These are phyloP conservation scores for Venturia aucupariae DNA, from an alignment of 2,329 filamentous ascomycete species.

Conservation along the genomic window DNA sequence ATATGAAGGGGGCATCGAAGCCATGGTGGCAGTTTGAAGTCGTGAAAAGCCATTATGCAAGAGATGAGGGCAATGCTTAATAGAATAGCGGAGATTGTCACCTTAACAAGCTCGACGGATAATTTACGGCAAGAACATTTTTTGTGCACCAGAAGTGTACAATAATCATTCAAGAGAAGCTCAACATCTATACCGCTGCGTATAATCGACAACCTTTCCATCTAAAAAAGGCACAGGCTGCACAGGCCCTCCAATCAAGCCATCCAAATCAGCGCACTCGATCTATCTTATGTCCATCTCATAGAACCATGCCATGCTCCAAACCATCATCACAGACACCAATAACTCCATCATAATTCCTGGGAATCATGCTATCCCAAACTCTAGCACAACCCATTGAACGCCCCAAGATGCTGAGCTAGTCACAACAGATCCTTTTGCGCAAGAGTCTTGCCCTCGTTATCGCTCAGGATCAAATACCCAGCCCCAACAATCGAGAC, in stretches of 20 bases:
- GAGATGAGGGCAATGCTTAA: background rate
- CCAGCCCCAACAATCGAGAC: slow-evolving; percentile 8
- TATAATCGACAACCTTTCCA: background rate
- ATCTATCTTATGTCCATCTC: background rate
- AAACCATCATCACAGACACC: background rate
- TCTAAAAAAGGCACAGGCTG: background rate
- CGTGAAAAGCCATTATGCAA: background rate
- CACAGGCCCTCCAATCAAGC: too few relatives aligned
- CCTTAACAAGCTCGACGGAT: background rate
- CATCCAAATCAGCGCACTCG: background rate
- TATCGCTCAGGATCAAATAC: background rate
- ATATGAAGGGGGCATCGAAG: too few relatives aligned
- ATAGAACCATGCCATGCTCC: background rate
- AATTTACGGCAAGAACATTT: background rate
- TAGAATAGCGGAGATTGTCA: background rate
- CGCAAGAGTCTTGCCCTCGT: background rate
- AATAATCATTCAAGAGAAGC: background rate
- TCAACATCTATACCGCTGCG: background rate
- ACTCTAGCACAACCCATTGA: slow-evolving; percentile 11
- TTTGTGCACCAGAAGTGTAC: background rate
- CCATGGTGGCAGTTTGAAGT: background rate
- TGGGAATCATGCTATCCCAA: background rate
- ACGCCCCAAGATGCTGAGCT: background rate
- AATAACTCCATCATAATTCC: background rate
- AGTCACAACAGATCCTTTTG: slow-evolving; percentile 11